phyloP scores from a whole-genome alignment of 495 filamentous ascomycete genomes.

The Barbatosphaeria neglecta region DNA sequence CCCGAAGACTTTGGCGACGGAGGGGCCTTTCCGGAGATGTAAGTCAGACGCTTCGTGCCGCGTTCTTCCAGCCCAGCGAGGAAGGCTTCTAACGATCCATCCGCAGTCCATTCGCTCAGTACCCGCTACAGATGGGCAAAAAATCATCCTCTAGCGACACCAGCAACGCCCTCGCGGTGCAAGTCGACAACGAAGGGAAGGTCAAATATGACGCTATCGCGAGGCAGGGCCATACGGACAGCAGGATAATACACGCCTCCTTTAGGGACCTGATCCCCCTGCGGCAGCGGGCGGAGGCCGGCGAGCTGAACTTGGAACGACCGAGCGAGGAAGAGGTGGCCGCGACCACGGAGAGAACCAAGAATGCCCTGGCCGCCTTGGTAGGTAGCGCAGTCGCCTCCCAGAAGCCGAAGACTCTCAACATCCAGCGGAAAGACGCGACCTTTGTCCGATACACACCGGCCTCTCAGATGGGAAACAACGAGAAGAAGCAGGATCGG shows the following conservation, averaged over 20 bases:
- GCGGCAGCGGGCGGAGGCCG: conserved; percentile 84
- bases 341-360: conserved; percentile 76
- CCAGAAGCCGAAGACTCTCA: conserved; percentile 93
- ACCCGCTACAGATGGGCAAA: conserved; percentile 88
- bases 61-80: background rate
- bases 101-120: conserved; percentile 66
- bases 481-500: conserved; percentile 73
- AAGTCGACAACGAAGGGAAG: conserved; percentile 83
- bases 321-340: conserved; percentile 76
- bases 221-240: conserved; percentile 71
- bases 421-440: conserved; percentile 64
- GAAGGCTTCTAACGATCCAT: background rate
- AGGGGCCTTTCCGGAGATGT: conserved; percentile 87
- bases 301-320: conserved; percentile 80
- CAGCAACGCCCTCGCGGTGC: conserved; percentile 76
- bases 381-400: conserved; percentile 78
- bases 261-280: conserved; percentile 97
- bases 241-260: conserved; percentile 78
- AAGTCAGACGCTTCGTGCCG: background rate
- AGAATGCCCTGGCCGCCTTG: conserved; percentile 66
- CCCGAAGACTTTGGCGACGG: conserved; percentile 93
- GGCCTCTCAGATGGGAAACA: conserved; percentile 94
- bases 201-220: conserved; percentile 97
- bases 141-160: conserved; percentile 41
- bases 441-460: conserved; percentile 95